These are phyloP conservation scores for Paramecium biaurelia DNA, from an alignment of 73 alveolate genomes.

Conservation along the genomic window DNA sequence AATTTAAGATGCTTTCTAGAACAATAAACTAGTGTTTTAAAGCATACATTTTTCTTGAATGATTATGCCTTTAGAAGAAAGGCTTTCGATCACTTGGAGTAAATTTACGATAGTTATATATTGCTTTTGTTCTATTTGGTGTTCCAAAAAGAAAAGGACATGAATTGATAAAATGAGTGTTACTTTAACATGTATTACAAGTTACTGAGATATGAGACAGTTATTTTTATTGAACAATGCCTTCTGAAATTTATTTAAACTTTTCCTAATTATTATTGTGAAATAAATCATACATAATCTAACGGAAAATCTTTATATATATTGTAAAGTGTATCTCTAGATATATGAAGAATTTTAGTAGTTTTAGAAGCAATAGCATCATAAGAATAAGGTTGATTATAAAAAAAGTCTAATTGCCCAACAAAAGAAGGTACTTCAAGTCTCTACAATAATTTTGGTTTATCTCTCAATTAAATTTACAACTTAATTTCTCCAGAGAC, in stretches of 20 bases:
- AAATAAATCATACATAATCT: not conserved
- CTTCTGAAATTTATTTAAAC: not conserved
- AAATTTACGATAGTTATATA: not conserved
- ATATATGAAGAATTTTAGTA: not conserved
- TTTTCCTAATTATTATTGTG: not conserved
- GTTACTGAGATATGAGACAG: not conserved
- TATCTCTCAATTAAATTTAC: not conserved
- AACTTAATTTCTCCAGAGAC: conserved; percentile 12
- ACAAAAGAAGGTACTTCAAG: not conserved
- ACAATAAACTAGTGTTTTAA: not conserved
- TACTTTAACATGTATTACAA: not conserved
- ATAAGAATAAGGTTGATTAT: not conserved
- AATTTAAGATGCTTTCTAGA: not conserved
- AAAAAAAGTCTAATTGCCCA: conserved; percentile 25
- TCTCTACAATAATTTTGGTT: not conserved
- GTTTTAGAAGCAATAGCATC: conserved; percentile 13
- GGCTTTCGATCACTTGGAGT: not conserved
- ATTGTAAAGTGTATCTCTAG: not conserved
- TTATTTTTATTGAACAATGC: not conserved
- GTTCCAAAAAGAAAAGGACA: conserved; percentile 14
- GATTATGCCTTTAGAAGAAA: not conserved
- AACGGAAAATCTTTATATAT: not conserved
- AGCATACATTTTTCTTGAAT: not conserved
- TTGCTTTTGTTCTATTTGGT: not conserved
- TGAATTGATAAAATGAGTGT: not conserved